A percentile compares a stretch with the other conserved stretches of the same genome.
Evolutionary conservation across 106 monocot species (phyloP).

Genomic region (Allium fistulosum): DNA sequence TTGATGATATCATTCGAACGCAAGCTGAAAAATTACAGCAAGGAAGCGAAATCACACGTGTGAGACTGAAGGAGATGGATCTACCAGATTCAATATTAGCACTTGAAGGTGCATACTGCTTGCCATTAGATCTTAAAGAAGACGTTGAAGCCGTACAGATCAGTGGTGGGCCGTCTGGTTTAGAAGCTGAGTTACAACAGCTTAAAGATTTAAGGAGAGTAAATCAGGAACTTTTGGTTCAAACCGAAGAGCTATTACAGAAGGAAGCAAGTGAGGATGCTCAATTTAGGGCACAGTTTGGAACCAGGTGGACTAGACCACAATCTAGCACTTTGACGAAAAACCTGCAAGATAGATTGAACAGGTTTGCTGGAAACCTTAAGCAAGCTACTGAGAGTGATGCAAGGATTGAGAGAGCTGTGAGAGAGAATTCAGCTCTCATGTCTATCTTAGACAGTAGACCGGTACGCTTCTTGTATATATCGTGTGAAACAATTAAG

Average conservation of each 20-base stretch:
- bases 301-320: slow-evolving; percentile 68
- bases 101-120: slow-evolving; percentile 42
- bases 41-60: slow-evolving; percentile 61
- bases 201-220: slow-evolving; percentile 66
- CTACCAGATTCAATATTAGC: slow-evolving; percentile 65
- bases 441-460: slow-evolving; percentile 69
- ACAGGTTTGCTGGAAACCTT: slow-evolving; percentile 76
- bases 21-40: slow-evolving; percentile 68
- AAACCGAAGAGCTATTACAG: slow-evolving; percentile 72
- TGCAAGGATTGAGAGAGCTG: slow-evolving; percentile 67
- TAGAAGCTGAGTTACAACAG: slow-evolving; percentile 57
- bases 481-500: too few species aligned
- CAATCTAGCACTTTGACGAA: slow-evolving; percentile 81
- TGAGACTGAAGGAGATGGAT: slow-evolving; percentile 71
- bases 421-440: slow-evolving; percentile 52
- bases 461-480: slow-evolving; percentile 38
- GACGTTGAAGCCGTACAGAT: slow-evolving; percentile 65
- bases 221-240: slow-evolving; percentile 57
- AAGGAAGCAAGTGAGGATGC: slow-evolving; percentile 85
- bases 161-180: slow-evolving; percentile 53
- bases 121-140: slow-evolving; percentile 68
- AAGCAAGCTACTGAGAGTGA: slow-evolving; percentile 89
- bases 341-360: slow-evolving; percentile 77
- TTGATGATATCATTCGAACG: slow-evolving; percentile 54
- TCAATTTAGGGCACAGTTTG: slow-evolving; percentile 78